A percentile compares a stretch with the other conserved stretches of the same genome.
phyloP scores from a whole-genome alignment of 2,329 filamentous ascomycete genomes.

The Fusarium sublunatum region DNA sequence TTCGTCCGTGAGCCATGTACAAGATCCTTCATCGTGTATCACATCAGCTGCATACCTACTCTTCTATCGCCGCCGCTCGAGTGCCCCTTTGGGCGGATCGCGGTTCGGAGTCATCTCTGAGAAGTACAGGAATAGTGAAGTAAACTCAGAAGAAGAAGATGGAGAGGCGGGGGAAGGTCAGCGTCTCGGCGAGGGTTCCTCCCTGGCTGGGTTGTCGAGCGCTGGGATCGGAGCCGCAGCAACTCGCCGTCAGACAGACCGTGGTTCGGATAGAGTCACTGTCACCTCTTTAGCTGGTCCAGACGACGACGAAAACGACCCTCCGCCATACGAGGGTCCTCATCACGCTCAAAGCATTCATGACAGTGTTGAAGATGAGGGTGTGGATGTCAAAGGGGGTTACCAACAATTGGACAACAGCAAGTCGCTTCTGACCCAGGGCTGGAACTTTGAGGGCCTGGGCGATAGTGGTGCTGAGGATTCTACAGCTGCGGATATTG shows the following conservation, averaged over 20 bases:
- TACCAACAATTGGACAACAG: constrained; percentile 46
- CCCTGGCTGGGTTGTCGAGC: constrained; percentile 92
- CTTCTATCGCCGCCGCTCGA: constrained; percentile 91
- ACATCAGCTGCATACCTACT: constrained; percentile 87
- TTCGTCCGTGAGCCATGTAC: constrained; percentile 73
- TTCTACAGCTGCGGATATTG: constrained; percentile 52
- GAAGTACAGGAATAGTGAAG: constrained; percentile 65
- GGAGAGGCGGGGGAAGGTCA: constrained; percentile 78
- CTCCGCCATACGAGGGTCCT: constrained; percentile 50
- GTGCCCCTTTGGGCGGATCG: constrained; percentile 80
- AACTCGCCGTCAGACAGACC: constrained; percentile 74
- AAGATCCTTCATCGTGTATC: constrained; percentile 71
- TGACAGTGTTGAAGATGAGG: constrained; percentile 63
- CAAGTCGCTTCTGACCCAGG: constrained; percentile 51
- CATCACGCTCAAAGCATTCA: constrained; percentile 48
- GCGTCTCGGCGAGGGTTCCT: constrained; percentile 86
- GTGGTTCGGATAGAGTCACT: constrained; percentile 60
- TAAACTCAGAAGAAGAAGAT: constrained; percentile 59
- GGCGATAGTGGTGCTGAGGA: constrained; percentile 47
- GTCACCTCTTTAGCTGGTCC: constrained; percentile 43
- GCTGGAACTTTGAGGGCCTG: constrained; percentile 61
- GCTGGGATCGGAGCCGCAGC: constrained; percentile 81
- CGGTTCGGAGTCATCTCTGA: constrained; percentile 77
- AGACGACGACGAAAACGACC: constrained; percentile 48
- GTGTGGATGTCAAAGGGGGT: constrained; percentile 54